Conservation (phyloP, 2,329 filamentous ascomycete species). For the Aureobasidium sp. region DNA sequence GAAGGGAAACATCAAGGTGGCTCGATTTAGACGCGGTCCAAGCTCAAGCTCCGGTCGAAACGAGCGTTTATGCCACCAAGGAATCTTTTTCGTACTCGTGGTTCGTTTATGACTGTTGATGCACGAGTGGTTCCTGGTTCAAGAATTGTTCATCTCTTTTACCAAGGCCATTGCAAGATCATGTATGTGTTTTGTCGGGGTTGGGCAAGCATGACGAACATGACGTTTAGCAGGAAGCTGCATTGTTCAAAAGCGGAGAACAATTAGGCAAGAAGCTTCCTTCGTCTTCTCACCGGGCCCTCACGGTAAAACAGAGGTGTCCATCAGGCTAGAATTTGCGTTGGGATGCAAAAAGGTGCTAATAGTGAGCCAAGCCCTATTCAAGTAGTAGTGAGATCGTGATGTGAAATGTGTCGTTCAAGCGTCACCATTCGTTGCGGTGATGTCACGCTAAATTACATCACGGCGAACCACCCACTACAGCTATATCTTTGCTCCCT, state of each 20-base stretch:
- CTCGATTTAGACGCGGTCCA: background rate
- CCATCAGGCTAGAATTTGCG: background rate
- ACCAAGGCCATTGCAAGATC: background rate
- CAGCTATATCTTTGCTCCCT: conserved; percentile 5
- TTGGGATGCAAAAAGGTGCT: background rate
- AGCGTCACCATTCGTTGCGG: background rate
- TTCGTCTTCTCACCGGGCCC: background rate
- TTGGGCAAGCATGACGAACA: background rate
- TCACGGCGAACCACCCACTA: background rate
- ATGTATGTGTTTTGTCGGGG: background rate
- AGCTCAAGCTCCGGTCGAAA: background rate
- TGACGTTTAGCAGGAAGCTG: background rate
- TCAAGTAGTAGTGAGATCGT: background rate
- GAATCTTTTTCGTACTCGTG: background rate
- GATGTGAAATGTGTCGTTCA: background rate
- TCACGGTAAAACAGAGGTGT: background rate
- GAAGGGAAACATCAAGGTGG: background rate
- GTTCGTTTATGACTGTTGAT: background rate
- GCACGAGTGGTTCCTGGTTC: background rate
- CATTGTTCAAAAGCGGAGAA: background rate
- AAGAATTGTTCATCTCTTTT: too few species aligned
- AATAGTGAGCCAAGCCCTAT: background rate
- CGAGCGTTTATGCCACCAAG: background rate
- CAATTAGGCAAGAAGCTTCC: background rate
- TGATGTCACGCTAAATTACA: conserved; percentile 2